Evolutionary conservation across 495 filamentous ascomycete genomes (phyloP).

Genomic region (Aspergillus sclerotioniger): DNA sequence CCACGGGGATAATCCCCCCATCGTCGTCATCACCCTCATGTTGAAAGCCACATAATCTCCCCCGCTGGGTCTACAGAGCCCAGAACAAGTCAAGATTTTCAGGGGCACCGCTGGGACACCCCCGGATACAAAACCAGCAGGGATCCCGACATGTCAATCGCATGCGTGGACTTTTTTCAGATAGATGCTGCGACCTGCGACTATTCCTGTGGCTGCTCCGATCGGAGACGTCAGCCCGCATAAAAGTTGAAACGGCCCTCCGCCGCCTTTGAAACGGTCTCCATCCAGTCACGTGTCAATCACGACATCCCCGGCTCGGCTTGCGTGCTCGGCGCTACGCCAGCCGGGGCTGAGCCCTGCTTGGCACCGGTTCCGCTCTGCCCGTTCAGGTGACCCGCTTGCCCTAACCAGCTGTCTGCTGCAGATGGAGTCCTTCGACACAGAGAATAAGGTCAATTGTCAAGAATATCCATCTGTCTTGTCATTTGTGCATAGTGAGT

Average conservation of each 20-base stretch:
- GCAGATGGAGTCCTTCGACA: neutral
- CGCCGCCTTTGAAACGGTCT: neutral
- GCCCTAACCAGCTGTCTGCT: constrained; percentile 2
- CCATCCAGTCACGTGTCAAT: constrained; percentile 14
- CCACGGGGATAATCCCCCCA: neutral
- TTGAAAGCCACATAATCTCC: constrained; percentile 4
- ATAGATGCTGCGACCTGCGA: no score
- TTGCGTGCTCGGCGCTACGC: constrained; percentile 28
- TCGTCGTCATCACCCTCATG: constrained; percentile 7
- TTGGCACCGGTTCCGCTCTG: neutral
- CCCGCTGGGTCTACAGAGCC: neutral
- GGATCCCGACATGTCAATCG: neutral
- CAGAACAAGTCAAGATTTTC: constrained; percentile 22
- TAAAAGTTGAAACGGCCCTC: neutral
- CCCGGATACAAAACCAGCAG: neutral
- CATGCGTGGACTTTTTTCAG: no score
- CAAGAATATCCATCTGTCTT: no score
- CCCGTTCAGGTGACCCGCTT: constrained; percentile 8
- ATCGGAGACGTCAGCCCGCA: neutral
- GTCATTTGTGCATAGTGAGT: no score
- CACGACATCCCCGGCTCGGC: constrained; percentile 27
- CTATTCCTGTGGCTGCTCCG: neutral
- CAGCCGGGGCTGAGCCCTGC: neutral
- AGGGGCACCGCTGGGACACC: constrained; percentile 14
- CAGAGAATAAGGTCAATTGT: neutral